Evolutionary conservation across 139 green algal species (phyloP).

Genomic region (Closterium sp.): DNA sequence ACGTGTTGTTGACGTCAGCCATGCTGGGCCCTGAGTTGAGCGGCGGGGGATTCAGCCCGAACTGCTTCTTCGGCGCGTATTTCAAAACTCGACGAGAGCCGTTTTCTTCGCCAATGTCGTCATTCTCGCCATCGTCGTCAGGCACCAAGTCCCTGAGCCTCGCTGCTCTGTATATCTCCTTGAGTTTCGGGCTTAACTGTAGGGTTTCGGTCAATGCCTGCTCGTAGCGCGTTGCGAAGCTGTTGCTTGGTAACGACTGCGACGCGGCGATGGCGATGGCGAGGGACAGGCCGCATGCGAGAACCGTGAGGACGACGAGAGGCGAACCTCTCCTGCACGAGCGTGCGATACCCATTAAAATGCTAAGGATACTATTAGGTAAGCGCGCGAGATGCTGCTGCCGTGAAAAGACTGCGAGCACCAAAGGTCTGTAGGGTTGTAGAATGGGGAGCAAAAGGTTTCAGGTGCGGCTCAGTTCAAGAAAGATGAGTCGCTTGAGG

Average conservation of each 20-base stretch:
- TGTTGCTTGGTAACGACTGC: not conserved
- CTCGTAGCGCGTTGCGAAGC: not conserved
- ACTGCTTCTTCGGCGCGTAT: not conserved
- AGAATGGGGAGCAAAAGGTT: no score
- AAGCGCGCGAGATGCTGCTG: not conserved
- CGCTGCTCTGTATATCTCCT: not conserved
- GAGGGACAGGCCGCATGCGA: not conserved
- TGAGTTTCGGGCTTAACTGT: not conserved
- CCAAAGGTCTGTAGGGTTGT: not conserved
- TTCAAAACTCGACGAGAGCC: not conserved
- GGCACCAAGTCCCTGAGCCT: not conserved
- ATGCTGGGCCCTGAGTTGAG: not conserved
- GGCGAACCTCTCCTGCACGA: not conserved
- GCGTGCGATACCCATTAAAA: not conserved
- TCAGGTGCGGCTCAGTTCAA: no score
- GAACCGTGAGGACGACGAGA: not conserved
- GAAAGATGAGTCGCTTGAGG: not conserved
- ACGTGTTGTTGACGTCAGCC: slow-evolving; percentile 1
- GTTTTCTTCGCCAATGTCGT: not conserved
- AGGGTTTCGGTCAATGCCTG: not conserved
- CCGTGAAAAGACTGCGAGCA: not conserved
- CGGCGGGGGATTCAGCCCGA: not conserved
- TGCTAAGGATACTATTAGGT: not conserved
- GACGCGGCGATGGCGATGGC: not conserved
- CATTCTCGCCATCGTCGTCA: not conserved